phyloP scores from a whole-genome alignment of 2,329 filamentous ascomycete species.

The Zopfia rhizophila region DNA sequence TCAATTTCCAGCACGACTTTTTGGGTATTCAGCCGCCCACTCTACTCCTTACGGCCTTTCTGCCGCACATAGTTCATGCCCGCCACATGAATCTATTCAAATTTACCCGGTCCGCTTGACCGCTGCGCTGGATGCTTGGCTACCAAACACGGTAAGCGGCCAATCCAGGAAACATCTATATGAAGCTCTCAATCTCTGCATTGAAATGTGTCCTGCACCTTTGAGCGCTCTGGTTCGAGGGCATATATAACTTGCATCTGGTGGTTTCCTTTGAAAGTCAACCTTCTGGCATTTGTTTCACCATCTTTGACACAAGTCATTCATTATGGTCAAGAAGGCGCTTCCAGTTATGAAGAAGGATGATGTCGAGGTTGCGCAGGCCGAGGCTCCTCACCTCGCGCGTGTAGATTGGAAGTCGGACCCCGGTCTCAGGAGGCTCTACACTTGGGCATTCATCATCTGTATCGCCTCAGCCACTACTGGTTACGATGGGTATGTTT shows the following conservation, averaged over 20 bases:
- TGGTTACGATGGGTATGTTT: constrained; percentile 64
- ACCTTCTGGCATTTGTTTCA: constrained; percentile 17
- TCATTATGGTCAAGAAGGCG: constrained; percentile 33
- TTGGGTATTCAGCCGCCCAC: constrained; percentile 26
- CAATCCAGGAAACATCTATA: constrained; percentile 35
- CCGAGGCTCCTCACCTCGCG: constrained; percentile 63
- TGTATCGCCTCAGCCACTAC: constrained; percentile 67
- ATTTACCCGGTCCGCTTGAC: constrained; percentile 46
- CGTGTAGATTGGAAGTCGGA: constrained; percentile 65
- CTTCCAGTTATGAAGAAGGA: constrained; percentile 30
- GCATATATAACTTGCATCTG: constrained; percentile 23
- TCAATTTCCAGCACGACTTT: too few species aligned
- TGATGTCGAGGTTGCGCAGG: constrained; percentile 51
- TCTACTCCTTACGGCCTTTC: constrained; percentile 33
- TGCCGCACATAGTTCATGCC: constrained; percentile 27
- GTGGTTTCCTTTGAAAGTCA: constrained; percentile 23
- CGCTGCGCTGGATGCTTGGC: constrained; percentile 31
- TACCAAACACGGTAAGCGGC: constrained; percentile 22
- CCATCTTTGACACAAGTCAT: constrained; percentile 10
- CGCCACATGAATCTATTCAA: constrained; percentile 29
- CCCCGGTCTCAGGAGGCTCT: constrained; percentile 66
- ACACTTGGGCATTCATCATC: constrained; percentile 63
- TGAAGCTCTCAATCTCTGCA: constrained; percentile 23
- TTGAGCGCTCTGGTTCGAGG: constrained; percentile 17
- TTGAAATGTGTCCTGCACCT: constrained; percentile 27